A percentile compares a stretch with the other conserved stretches of the same genome.
Evolutionary conservation across 2,329 filamentous ascomycete genomes (phyloP).

Genomic region (Dactylellina cionopaga): DNA sequence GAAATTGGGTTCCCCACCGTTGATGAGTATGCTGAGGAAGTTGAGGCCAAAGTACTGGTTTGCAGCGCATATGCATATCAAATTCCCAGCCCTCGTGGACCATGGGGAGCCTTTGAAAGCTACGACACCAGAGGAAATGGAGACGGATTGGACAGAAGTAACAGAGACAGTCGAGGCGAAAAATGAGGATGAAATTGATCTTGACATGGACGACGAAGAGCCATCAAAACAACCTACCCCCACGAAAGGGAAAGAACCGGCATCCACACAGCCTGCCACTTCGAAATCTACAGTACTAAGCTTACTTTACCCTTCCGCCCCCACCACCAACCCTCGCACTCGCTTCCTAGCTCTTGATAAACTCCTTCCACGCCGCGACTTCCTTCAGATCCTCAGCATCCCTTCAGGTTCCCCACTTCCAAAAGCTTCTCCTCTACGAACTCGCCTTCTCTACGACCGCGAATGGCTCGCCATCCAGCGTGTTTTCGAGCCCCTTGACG

Average conservation of each 20-base stretch:
- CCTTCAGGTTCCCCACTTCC: constrained; percentile 62
- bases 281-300: constrained; percentile 68
- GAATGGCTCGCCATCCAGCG: constrained; percentile 97
- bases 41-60: constrained; percentile 90
- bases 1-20: constrained; percentile 80
- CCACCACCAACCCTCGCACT: constrained; percentile 73
- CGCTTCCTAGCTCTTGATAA: constrained; percentile 93
- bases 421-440: constrained; percentile 61
- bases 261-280: background rate
- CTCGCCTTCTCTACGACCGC: constrained; percentile 80
- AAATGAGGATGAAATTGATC: constrained; percentile 77
- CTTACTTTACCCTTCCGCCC: constrained; percentile 63
- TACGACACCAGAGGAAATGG: constrained; percentile 51
- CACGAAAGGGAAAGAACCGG: constrained; percentile 28
- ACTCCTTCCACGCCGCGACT: constrained; percentile 80
- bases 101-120: constrained; percentile 61
- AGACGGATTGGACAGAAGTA: constrained; percentile 40
- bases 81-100: constrained; percentile 75
- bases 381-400: constrained; percentile 80
- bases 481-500: constrained; percentile 67
- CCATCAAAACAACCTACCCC: constrained; percentile 55
- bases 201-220: constrained; percentile 71
- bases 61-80: constrained; percentile 89
- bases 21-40: constrained; percentile 80
- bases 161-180: constrained; percentile 57